These are phyloP conservation scores for Morella rubra DNA, from an alignment of 306 rosid genomes.

Conservation along the genomic window DNA sequence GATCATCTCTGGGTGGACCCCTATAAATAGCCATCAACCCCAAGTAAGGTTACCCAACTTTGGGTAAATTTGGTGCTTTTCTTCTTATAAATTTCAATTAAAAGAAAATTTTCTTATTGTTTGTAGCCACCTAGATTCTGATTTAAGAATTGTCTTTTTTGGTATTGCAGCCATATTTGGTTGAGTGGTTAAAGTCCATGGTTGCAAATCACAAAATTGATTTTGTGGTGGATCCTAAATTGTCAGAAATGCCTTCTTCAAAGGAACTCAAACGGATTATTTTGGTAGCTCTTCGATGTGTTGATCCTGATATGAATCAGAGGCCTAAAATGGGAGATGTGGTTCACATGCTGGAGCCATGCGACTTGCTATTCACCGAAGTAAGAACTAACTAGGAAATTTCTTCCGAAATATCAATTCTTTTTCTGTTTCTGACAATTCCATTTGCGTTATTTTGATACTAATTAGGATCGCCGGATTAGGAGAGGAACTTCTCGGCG, in stretches of 20 bases:
- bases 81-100: too few species aligned
- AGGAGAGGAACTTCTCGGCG: neutral
- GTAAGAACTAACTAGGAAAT: conserved; percentile 27
- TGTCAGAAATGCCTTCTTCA: conserved; percentile 47
- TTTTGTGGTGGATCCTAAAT: conserved; percentile 43
- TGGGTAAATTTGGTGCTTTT: neutral
- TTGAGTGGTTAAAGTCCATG: conserved; percentile 63
- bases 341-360: conserved; percentile 53
- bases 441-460: neutral
- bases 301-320: conserved; percentile 45
- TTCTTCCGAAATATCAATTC: neutral
- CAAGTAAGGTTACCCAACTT: conserved; percentile 39
- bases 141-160: neutral
- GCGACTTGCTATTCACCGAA: conserved; percentile 37
- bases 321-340: conserved; percentile 60
- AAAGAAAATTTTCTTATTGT: neutral
- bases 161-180: conserved; percentile 44
- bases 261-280: conserved; percentile 52
- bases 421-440: neutral
- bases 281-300: conserved; percentile 59
- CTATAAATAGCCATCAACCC: conserved; percentile 29
- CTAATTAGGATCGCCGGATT: neutral
- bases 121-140: neutral
- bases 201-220: conserved; percentile 33
- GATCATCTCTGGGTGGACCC: conserved; percentile 54